Evolutionary conservation across 306 rosid genomes (phyloP).

Genomic region (Lagenaria siceraria): DNA sequence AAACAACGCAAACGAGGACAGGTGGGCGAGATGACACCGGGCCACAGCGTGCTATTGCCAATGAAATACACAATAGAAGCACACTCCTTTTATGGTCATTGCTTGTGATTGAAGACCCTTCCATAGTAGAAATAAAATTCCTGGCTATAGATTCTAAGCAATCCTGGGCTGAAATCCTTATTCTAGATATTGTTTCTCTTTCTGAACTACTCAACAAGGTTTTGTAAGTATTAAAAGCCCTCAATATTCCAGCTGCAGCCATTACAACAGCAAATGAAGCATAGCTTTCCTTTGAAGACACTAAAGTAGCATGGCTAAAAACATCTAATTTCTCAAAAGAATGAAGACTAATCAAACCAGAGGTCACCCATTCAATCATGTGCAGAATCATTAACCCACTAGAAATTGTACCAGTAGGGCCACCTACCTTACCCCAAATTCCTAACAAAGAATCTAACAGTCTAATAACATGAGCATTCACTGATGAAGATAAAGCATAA

Average conservation of each 20-base stretch:
- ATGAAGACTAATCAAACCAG: conserved; percentile 33
- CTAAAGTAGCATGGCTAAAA: conserved; percentile 28
- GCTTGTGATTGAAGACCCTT: conserved; percentile 4
- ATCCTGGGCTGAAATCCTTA: conserved; percentile 35
- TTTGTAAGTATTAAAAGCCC: conserved; percentile 25
- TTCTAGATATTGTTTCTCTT: conserved; percentile 23
- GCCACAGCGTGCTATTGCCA: conserved; percentile 58
- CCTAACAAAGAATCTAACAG: conserved; percentile 46
- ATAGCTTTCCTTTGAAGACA: conserved; percentile 26
- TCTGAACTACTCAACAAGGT: conserved; percentile 22
- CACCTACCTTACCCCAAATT: conserved; percentile 46
- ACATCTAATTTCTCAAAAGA: conserved; percentile 28
- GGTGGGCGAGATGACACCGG: conserved; percentile 41
- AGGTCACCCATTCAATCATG: conserved; percentile 63
- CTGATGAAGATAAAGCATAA: conserved; percentile 64
- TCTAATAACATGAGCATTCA: conserved; percentile 25
- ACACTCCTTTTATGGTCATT: conserved; percentile 25
- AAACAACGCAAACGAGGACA: conserved; percentile 43
- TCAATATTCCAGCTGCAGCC: conserved; percentile 72
- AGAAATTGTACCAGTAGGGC: conserved; percentile 35
- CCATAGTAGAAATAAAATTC: conserved; percentile 23
- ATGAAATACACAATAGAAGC: conserved; percentile 49
- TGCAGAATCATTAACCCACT: conserved; percentile 66
- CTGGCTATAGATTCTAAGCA: conserved; percentile 38
- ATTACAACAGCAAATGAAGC: conserved; percentile 52